A percentile compares a stretch with the other conserved stretches of the same genome.
Evolutionary conservation across 2,329 filamentous ascomycete species (phyloP).

Genomic region (Raffaelea albimanens): DNA sequence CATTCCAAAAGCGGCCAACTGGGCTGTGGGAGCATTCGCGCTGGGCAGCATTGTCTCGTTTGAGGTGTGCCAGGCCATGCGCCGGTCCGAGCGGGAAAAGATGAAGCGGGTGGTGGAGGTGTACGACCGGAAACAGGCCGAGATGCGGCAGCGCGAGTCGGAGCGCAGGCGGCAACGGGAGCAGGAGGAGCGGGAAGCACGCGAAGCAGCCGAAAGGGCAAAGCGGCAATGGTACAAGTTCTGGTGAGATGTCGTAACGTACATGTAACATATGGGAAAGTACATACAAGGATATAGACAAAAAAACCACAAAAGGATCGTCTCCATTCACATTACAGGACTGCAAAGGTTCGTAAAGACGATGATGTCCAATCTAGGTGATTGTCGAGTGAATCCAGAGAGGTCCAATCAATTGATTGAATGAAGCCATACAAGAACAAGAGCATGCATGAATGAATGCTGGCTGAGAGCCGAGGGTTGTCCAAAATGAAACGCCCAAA

Average conservation of each 20-base stretch:
- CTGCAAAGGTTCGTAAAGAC: neutral
- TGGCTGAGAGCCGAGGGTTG: too few species aligned
- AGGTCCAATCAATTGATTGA: too few species aligned
- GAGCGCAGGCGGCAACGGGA: conserved; percentile 26
- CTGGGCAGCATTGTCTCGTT: conserved; percentile 62
- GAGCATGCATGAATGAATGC: too few species aligned
- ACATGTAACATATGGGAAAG: neutral
- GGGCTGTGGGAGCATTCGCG: conserved; percentile 73
- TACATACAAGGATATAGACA: neutral
- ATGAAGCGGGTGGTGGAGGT: conserved; percentile 83
- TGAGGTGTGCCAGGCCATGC: conserved; percentile 72
- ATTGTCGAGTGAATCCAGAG: too few species aligned
- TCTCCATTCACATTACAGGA: neutral
- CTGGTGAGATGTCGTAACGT: conserved; percentile 31
- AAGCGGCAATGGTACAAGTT: conserved; percentile 45
- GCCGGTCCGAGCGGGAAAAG: conserved; percentile 65
- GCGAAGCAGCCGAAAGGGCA: conserved; percentile 17
- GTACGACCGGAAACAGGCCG: conserved; percentile 62
- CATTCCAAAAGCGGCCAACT: conserved; percentile 64
- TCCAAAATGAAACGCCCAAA: too few species aligned
- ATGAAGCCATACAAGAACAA: too few species aligned
- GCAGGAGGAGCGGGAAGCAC: conserved; percentile 21
- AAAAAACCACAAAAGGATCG: neutral
- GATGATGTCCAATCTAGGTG: too few species aligned
- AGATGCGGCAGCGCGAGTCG: conserved; percentile 43